Evolutionary conservation across 2,329 filamentous ascomycete species (phyloP), one percentile per base, ranked within the genome.

Genomic region (Fusarium sp.): DNA sequence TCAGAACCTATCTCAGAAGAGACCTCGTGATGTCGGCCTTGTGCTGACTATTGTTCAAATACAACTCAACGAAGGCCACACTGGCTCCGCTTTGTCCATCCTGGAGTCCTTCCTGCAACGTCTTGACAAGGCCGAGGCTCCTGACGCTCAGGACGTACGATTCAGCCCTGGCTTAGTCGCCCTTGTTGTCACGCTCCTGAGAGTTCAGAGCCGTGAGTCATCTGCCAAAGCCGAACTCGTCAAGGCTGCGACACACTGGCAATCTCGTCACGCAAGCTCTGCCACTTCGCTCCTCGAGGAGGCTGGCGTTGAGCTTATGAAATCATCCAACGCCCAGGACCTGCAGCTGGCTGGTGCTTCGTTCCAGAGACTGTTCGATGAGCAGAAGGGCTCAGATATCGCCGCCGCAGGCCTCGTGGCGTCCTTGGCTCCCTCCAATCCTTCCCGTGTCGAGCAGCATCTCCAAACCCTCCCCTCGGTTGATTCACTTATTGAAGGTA

Each of bases 131-230:
- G 89, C 88, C 4, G 85, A 79, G 7, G 82, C 84, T 1, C 77
- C 86, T 3, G 84, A 87, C 15, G 86, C 91, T 62, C 85, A 89
- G 60, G 90, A 94, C 72, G 88, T 92, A 28, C 91, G 95, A 11
- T 96, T 91, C 78, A 91, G 94, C 28, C 95, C 96, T 0, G 95
- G 95, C 3, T 85, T 99, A 2, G 88, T 98, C 30, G 94, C 93
- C 1, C 85, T 95, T 2, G 85, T 93, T 4, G 91, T 97, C 10
- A 90, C 93, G 3, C 85, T 99, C 0, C 96, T 97, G 80, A 89
- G 89, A 73, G 83, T 87, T 3, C 91, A 96, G 78, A 91, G 92
- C 40, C 92, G 94, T 37, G 91, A 91, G 70, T 83, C 86, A 27
- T 90, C 92, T 31, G 90, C 93, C 66, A 92, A 92, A 67, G 81